Conservation (phyloP, 148 eudicot species). For the Chenopodium formosanum region DNA sequence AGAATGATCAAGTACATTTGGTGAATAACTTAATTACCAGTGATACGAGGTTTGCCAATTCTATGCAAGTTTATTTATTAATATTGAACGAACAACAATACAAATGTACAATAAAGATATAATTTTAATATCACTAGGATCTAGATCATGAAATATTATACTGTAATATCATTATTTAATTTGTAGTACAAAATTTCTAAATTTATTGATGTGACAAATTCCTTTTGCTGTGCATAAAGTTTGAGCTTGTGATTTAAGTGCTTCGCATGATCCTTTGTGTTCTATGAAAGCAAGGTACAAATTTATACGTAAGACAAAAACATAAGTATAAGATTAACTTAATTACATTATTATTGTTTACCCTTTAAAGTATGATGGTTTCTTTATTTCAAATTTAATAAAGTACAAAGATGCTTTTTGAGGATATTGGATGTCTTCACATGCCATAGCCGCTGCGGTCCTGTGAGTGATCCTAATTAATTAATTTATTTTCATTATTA, state of each 20-base stretch:
- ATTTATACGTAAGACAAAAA: slow-evolving; percentile 13
- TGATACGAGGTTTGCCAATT: slow-evolving; percentile 8
- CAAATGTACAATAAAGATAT: too few species aligned
- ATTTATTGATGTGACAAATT: neutral
- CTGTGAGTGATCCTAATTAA: slow-evolving; percentile 3
- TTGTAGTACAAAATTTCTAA: neutral
- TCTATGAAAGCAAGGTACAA: slow-evolving; percentile 21
- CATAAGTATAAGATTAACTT: neutral
- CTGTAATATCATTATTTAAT: neutral
- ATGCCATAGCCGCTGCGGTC: slow-evolving; percentile 20
- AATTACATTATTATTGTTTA: too few species aligned
- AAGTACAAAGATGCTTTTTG: slow-evolving; percentile 11
- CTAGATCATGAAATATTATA: neutral
- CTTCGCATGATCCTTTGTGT: slow-evolving; percentile 23
- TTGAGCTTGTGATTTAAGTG: slow-evolving; percentile 6
- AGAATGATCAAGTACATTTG: neutral
- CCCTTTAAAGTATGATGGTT: neutral
- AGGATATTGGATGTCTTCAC: slow-evolving; percentile 22
- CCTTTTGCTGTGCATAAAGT: slow-evolving; percentile 12
- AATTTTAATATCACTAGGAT: too few species aligned
- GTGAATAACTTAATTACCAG: neutral
- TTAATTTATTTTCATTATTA: neutral
- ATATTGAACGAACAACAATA: neutral
- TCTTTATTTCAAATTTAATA: neutral
- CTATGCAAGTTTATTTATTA: neutral